phyloP scores from a whole-genome alignment of 1,284 basidiomycete species.

The Cryptococcus sp. region DNA sequence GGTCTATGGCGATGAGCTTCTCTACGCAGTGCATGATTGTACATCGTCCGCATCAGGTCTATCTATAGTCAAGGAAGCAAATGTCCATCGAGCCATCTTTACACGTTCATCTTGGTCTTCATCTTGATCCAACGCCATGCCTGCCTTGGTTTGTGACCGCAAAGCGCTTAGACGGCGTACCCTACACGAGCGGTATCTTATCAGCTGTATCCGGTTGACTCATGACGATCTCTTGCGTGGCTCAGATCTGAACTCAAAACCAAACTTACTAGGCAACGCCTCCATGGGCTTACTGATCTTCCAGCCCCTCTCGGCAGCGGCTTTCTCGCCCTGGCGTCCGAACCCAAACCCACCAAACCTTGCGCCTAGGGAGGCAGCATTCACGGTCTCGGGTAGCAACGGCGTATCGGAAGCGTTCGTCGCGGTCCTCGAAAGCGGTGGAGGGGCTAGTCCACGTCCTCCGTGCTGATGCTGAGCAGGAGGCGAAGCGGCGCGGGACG shows the following conservation, averaged over 20 bases:
- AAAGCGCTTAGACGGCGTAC: background rate
- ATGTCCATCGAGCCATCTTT: too few species aligned
- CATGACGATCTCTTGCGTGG: background rate
- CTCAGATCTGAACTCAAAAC: background rate
- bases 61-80: too few species aligned
- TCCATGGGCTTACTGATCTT: conserved; percentile 45
- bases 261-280: conserved; percentile 41
- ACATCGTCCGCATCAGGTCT: too few species aligned
- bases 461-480: background rate
- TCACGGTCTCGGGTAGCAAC: conserved; percentile 26
- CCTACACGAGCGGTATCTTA: background rate
- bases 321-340: conserved; percentile 72
- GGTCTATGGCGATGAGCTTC: too few species aligned
- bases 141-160: too few species aligned
- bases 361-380: conserved; percentile 32
- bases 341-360: conserved; percentile 66
- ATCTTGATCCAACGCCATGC: too few species aligned
- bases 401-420: conserved; percentile 30
- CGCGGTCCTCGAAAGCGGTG: conserved; percentile 13
- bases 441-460: background rate
- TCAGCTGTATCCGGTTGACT: background rate
- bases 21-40: too few species aligned
- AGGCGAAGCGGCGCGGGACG: background rate
- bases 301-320: conserved; percentile 64
- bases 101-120: too few species aligned